Percentiles rank a stretch among this genome's conserved stretches.
Conservation (phyloP, 2,329 filamentous ascomycete species). For the Pestalotiopsis sp. region DNA sequence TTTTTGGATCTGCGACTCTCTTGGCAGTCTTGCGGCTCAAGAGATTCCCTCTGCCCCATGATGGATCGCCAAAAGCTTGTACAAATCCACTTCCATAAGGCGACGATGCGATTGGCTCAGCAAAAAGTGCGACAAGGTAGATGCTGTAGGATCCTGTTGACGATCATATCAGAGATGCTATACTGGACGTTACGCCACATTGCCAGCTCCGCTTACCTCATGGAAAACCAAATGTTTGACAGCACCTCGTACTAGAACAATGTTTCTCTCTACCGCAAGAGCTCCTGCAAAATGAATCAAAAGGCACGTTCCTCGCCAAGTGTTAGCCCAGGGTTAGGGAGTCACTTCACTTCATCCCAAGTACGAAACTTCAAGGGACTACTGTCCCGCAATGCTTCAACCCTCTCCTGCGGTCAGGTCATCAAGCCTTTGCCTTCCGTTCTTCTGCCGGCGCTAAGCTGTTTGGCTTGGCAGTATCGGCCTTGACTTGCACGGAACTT, state of each 20-base stretch:
- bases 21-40: neutral
- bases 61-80: conserved; percentile 1
- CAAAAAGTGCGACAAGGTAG: neutral
- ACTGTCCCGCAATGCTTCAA: conserved; percentile 6
- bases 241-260: neutral
- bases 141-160: neutral
- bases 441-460: neutral
- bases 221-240: neutral
- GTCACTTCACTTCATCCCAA: conserved; percentile 7
- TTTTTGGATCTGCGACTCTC: neutral
- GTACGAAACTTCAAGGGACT: conserved; percentile 5
- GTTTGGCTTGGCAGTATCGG: conserved; percentile 11
- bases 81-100: neutral
- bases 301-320: neutral
- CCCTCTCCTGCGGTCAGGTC: neutral
- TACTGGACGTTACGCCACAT: neutral
- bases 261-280: neutral
- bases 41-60: neutral
- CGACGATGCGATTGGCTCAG: conserved; percentile 8
- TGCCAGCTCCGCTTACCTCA: neutral
- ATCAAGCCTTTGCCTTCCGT: neutral
- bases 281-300: neutral
- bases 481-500: neutral
- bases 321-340: neutral
- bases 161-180: neutral